Evolutionary conservation across 1,139 yeast genomes (phyloP).

Genomic region (Geotrichum carabidarum): DNA sequence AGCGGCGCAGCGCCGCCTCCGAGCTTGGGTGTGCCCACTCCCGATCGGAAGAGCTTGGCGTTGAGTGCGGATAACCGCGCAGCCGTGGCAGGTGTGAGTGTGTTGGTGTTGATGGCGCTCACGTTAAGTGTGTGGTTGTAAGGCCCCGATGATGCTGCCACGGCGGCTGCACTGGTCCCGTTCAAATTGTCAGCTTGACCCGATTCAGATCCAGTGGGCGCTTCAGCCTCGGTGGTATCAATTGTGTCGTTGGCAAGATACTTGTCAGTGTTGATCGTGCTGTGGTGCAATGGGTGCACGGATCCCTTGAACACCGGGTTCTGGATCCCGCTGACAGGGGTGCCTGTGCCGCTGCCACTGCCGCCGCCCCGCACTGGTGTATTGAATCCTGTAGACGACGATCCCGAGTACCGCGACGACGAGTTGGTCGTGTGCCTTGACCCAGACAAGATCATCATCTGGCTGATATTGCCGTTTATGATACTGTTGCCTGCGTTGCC

Average conservation of each 20-base stretch:
- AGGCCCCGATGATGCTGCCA: conserved; percentile 12
- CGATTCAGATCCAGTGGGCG: background rate
- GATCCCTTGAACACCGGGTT: conserved; percentile 11
- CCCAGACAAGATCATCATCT: conserved; percentile 12
- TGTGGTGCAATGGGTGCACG: conserved; percentile 15
- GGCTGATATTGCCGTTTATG: conserved; percentile 14
- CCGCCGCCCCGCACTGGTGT: conserved; percentile 10
- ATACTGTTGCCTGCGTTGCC: conserved; percentile 15
- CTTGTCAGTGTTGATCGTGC: conserved; percentile 9
- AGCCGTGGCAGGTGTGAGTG: conserved; percentile 19
- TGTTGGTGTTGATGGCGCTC: conserved; percentile 19
- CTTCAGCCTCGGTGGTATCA: background rate
- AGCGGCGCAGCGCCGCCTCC: conserved; percentile 31
- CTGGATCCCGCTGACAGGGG: background rate
- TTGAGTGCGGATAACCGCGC: conserved; percentile 14
- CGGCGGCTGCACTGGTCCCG: conserved; percentile 17
- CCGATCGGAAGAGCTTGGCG: conserved; percentile 27
- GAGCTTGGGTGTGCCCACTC: conserved; percentile 17
- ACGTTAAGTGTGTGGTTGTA: conserved; percentile 4
- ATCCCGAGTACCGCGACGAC: conserved; percentile 6
- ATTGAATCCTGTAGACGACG: conserved; percentile 3
- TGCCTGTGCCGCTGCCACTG: background rate
- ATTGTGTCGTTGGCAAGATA: conserved; percentile 13
- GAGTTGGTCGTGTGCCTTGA: conserved; percentile 20
- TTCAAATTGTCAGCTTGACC: background rate